phyloP scores from a whole-genome alignment of 331 rosid genomes.

The Quercus tomentella region DNA sequence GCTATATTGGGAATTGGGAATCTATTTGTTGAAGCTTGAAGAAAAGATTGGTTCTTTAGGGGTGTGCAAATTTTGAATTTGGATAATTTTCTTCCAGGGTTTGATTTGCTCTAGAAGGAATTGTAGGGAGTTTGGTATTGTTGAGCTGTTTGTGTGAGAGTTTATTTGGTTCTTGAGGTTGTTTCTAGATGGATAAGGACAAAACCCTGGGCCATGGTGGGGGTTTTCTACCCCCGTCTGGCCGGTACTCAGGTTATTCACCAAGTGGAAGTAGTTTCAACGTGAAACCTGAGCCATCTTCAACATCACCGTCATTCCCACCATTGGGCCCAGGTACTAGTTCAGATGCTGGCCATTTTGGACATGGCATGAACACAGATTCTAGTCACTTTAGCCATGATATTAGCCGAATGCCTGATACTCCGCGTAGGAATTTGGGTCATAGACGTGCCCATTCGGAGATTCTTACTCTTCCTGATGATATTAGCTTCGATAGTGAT shows the following conservation, averaged over 20 bases:
- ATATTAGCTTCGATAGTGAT: slow-evolving; percentile 88
- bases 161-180: slow-evolving; percentile 9
- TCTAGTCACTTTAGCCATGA: slow-evolving; percentile 81
- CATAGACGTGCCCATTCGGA: slow-evolving; percentile 96
- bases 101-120: neutral
- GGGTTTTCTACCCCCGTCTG: slow-evolving; percentile 67
- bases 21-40: neutral
- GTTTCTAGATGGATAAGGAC: slow-evolving; percentile 62
- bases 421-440: slow-evolving; percentile 77
- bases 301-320: slow-evolving; percentile 39
- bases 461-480: slow-evolving; percentile 87
- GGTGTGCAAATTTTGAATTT: neutral
- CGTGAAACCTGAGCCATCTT: slow-evolving; percentile 62
- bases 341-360: slow-evolving; percentile 51
- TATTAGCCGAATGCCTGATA: slow-evolving; percentile 88
- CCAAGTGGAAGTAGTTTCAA: slow-evolving; percentile 44
- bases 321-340: slow-evolving; percentile 55
- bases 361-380: slow-evolving; percentile 46
- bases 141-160: slow-evolving; percentile 23
- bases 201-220: slow-evolving; percentile 60
- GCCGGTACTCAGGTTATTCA: slow-evolving; percentile 56
- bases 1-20: neutral
- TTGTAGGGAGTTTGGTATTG: slow-evolving; percentile 21
- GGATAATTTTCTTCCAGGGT: neutral
- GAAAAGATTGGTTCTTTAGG: neutral